Evolutionary conservation across 768 basidiomycete genomes (phyloP).

Genomic region (Lactarius vividus): DNA sequence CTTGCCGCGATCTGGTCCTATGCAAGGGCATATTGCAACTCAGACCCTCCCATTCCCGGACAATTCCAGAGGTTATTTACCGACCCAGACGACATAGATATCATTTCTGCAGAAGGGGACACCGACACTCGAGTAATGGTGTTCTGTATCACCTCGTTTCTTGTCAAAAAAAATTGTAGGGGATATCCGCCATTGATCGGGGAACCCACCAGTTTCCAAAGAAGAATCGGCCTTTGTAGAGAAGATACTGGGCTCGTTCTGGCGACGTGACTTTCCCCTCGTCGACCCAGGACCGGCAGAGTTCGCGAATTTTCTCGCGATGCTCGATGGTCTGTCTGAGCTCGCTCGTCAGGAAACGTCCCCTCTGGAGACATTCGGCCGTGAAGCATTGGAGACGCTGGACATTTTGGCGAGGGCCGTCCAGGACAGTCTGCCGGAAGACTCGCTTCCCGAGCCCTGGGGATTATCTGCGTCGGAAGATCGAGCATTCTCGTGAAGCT

Average conservation of each 20-base stretch:
- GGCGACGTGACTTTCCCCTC: not conserved
- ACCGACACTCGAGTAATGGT: not conserved
- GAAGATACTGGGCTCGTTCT: not conserved
- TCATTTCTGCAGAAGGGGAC: not conserved
- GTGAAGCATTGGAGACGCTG: not conserved
- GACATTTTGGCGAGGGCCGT: not conserved
- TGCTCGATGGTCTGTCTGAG: not conserved
- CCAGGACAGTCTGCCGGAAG: not conserved
- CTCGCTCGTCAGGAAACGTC: not conserved
- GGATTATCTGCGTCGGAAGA: not conserved
- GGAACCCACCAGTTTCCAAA: not conserved
- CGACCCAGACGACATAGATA: not conserved
- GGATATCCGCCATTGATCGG: not conserved
- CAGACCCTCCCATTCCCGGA: slow-evolving; percentile 1
- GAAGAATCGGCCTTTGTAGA: not conserved
- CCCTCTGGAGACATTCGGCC: not conserved
- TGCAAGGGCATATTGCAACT: not conserved
- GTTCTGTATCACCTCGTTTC: not conserved
- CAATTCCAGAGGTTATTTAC: not conserved
- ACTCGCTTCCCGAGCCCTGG: not conserved
- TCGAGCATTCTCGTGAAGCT: not conserved
- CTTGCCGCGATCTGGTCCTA: slow-evolving; percentile 2
- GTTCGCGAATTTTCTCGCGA: not conserved
- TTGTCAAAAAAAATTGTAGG: not conserved
- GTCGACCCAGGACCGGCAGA: not conserved